Conservation (phyloP, 352 stramenopile species). For the Stephanocyclus meneghinianus region DNA sequence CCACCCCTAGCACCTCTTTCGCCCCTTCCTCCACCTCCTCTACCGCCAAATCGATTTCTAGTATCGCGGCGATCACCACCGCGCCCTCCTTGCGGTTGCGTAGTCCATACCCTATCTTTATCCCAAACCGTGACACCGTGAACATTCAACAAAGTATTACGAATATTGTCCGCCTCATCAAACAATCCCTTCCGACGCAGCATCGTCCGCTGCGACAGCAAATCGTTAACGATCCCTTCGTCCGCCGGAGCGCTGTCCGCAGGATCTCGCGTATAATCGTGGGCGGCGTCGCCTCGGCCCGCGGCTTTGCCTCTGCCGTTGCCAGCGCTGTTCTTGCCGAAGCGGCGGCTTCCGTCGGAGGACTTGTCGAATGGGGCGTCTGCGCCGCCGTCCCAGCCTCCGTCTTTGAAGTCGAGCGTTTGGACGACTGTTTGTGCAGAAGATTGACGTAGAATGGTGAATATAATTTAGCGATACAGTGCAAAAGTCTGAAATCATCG, state of each 20-base stretch:
- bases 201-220: conserved; percentile 46
- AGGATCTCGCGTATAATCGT: conserved; percentile 47
- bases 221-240: conserved; percentile 38
- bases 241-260: conserved; percentile 32
- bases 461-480: neutral
- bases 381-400: conserved; percentile 33
- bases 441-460: neutral
- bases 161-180: conserved; percentile 64
- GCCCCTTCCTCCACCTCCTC: conserved; percentile 20
- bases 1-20: conserved; percentile 23
- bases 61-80: conserved; percentile 4
- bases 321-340: conserved; percentile 9
- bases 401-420: conserved; percentile 38
- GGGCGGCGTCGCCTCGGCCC: neutral
- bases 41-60: conserved; percentile 13
- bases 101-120: conserved; percentile 60
- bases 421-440: conserved; percentile 8
- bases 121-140: conserved; percentile 65
- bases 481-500: neutral
- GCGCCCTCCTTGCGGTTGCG: conserved; percentile 4
- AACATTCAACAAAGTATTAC: conserved; percentile 57
- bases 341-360: neutral
- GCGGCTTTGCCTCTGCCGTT: neutral
- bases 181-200: conserved; percentile 53
- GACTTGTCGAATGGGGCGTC: conserved; percentile 2